Evolutionary conservation across 2,329 filamentous ascomycete species (phyloP).

Genomic region (Fonsecaea nubica): DNA sequence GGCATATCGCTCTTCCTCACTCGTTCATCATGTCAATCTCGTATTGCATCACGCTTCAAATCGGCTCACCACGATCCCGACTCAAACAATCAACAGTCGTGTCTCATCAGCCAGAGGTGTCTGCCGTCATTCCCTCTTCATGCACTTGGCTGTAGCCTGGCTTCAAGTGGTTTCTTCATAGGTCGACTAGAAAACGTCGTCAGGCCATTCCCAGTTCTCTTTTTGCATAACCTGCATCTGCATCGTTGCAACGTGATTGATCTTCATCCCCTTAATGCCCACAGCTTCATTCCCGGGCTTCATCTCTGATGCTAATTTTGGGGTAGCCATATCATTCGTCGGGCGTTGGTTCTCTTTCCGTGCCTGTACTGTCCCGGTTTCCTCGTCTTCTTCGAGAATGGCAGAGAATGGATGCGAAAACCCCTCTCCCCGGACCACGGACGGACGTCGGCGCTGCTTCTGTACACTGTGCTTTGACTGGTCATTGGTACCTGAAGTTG

Average conservation of each 20-base stretch:
- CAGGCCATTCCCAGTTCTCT: constrained; percentile 40
- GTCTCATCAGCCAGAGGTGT: neutral
- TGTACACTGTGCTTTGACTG: neutral
- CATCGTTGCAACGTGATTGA: constrained; percentile 14
- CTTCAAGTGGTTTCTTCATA: neutral
- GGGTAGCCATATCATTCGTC: constrained; percentile 6
- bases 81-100: neutral
- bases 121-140: neutral
- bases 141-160: neutral
- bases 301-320: neutral
- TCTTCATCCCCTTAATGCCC: constrained; percentile 16
- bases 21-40: neutral
- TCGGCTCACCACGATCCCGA: neutral
- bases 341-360: constrained; percentile 17
- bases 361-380: constrained; percentile 17
- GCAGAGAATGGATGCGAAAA: constrained; percentile 36
- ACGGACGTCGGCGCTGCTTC: constrained; percentile 17
- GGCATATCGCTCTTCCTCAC: neutral
- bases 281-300: neutral
- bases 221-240: constrained; percentile 22
- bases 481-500: constrained; percentile 17
- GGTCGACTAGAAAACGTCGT: constrained; percentile 38
- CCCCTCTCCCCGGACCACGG: constrained; percentile 6
- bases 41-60: neutral
- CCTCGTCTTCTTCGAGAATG: constrained; percentile 38